A percentile compares a stretch with the other conserved stretches of the same genome.
Evolutionary conservation across 2,329 filamentous ascomycete genomes (phyloP).

Genomic region (Biscogniauxia sp.): DNA sequence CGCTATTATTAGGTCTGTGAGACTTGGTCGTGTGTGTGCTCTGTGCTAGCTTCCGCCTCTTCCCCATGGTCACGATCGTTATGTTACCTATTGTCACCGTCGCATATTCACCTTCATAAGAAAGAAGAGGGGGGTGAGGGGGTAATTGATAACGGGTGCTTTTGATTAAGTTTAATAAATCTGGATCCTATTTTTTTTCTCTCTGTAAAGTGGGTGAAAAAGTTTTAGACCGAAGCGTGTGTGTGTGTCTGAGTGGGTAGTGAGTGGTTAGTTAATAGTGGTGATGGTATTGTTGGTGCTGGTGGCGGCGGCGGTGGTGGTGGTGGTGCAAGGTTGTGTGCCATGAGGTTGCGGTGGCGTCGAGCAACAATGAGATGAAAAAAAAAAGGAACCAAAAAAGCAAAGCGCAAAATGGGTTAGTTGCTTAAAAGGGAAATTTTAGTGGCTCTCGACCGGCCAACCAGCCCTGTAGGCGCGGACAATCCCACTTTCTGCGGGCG

Average conservation of each 20-base stretch:
- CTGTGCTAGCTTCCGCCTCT: conserved; percentile 35
- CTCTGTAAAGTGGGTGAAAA: background rate
- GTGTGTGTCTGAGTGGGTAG: background rate
- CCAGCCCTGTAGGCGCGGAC: conserved; percentile 17
- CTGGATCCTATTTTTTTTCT: background rate
- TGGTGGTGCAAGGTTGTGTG: too few relatives aligned
- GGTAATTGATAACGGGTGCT: background rate
- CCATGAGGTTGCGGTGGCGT: too few relatives aligned
- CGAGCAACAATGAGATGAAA: too few relatives aligned
- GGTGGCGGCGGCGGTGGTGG: too few relatives aligned
- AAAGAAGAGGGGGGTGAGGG: background rate
- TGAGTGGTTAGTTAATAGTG: background rate
- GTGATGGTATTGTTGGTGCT: too few relatives aligned
- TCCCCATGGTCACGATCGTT: conserved; percentile 41
- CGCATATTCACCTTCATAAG: conserved; percentile 15
- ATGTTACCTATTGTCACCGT: conserved; percentile 15
- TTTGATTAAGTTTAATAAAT: background rate
- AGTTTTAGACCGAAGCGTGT: too few relatives aligned
- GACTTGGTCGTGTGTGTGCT: conserved; percentile 12
- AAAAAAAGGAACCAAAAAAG: background rate
- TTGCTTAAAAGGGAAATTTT: conserved; percentile 11
- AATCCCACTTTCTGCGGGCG: conserved; percentile 21
- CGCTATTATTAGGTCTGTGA: conserved; percentile 10
- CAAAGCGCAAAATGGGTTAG: background rate
- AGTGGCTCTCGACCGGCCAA: conserved; percentile 16